Evolutionary conservation across 331 rosid genomes (phyloP).

Genomic region (Malus hybrid): DNA sequence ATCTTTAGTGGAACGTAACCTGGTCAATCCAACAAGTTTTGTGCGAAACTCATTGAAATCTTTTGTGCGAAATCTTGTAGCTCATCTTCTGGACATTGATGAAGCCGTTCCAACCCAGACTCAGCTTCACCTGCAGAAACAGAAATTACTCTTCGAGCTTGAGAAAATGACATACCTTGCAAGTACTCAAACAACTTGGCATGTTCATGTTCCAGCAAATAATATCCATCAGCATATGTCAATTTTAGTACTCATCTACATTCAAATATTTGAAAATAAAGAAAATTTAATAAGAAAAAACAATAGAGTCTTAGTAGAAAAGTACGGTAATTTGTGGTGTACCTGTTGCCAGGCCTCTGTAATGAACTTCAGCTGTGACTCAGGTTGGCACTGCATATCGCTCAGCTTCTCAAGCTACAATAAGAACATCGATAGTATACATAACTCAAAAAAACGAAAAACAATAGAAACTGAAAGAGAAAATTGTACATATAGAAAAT

Average conservation of each 20-base stretch:
- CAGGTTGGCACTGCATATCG: constrained; percentile 30
- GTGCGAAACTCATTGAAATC: no score
- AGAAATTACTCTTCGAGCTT: neutral
- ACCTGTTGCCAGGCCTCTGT: constrained; percentile 60
- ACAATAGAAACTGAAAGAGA: neutral
- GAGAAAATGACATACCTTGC: constrained; percentile 31
- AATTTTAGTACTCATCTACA: constrained; percentile 57
- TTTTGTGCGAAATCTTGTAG: neutral
- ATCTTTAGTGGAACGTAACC: no score
- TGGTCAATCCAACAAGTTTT: no score
- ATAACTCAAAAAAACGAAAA: neutral
- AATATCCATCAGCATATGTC: constrained; percentile 57
- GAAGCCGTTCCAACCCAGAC: constrained; percentile 54
- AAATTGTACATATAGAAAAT: neutral
- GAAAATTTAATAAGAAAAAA: neutral
- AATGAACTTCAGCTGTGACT: constrained; percentile 43
- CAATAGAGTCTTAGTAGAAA: neutral
- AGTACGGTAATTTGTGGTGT: neutral
- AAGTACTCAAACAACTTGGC: constrained; percentile 54
- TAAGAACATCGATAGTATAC: neutral
- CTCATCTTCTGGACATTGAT: constrained; percentile 39
- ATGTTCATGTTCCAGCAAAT: constrained; percentile 36
- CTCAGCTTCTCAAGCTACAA: constrained; percentile 41
- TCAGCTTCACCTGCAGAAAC: constrained; percentile 48
- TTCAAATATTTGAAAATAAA: constrained; percentile 39